A percentile compares a stretch with the other conserved stretches of the same genome.
These are phyloP conservation scores for Glycine soja DNA, from an alignment of 306 rosid species.

Conservation along the genomic window DNA sequence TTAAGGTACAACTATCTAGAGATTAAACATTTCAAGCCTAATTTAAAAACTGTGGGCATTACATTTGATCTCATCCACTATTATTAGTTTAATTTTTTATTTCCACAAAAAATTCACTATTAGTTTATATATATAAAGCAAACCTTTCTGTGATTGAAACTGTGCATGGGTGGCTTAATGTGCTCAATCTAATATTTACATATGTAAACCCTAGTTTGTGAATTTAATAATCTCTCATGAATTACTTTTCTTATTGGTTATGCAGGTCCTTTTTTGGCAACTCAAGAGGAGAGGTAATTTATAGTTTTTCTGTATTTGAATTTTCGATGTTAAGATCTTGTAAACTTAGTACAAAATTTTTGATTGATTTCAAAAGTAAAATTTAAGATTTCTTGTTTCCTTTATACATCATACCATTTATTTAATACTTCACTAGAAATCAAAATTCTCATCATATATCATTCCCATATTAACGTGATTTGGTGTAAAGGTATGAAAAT, in stretches of 20 bases:
- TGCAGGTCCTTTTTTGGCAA: conserved; percentile 21
- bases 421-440: background rate
- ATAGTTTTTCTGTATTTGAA: background rate
- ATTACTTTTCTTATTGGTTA: background rate
- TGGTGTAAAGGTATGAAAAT: background rate
- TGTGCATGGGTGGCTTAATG: background rate
- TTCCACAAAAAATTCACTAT: too few species aligned
- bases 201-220: background rate
- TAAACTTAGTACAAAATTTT: background rate
- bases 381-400: background rate
- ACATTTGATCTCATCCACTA: background rate
- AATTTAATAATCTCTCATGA: background rate
- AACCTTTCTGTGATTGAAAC: background rate
- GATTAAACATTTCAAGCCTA: too few species aligned
- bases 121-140: background rate
- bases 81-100: too few species aligned
- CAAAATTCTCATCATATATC: background rate
- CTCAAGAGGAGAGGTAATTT: background rate
- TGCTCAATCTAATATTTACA: background rate
- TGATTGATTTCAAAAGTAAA: background rate
- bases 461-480: background rate
- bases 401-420: too few species aligned
- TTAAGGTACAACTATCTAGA: too few species aligned
- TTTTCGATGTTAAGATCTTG: background rate
- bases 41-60: too few species aligned